Evolutionary conservation across 2,329 filamentous ascomycete genomes (phyloP), one percentile per base, ranked within the genome.

Genomic region (Epichloe gansuensis): DNA sequence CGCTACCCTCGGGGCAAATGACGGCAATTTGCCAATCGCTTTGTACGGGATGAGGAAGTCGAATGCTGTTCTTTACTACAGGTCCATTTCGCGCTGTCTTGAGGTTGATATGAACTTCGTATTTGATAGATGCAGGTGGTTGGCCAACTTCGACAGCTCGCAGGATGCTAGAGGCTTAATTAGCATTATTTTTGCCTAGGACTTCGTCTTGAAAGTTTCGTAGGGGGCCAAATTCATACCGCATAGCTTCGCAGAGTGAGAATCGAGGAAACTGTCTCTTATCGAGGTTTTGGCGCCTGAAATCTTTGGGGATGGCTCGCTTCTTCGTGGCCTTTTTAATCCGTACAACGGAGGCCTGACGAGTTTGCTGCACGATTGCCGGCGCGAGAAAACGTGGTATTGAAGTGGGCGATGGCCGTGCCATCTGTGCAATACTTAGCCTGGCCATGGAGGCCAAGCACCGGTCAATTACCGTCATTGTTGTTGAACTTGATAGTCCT

Each of bases 61-160:
- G 84, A 65, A 98, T 77, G 65, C 88, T 87, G 72, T 88, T 94
- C 58, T 91, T 87, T 59, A 98, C 77, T 8, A 93, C 82, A 17
- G 91, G 85, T 0, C 91, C 90, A 69, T 90, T 91, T 67, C 91
- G 91, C 60, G 82, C 76, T 2, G 91, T 90, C 63, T 85, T 85
- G 57, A 98, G 73, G 63, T 86, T 90, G 61, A 98, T 73, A 62
- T 88, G 80, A 49, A 97, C 63, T 67, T 97, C 93, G 74, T 98
- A 98, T 69, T 96, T 97, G 60, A 83, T 75, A 11, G 76, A 74
- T 3, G 78, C 76, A 3, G 88, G 85, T 48, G 84, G 79, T 51
- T 81, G 81, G 63, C 93, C 91, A 61, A 96, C 91, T 78, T 98
- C 93, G 63, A 86, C 83, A 47, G 93, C 91, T 63, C 89, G 88